Conservation (phyloP, 441 rosid genomes). For the Syzygium malaccense region DNA sequence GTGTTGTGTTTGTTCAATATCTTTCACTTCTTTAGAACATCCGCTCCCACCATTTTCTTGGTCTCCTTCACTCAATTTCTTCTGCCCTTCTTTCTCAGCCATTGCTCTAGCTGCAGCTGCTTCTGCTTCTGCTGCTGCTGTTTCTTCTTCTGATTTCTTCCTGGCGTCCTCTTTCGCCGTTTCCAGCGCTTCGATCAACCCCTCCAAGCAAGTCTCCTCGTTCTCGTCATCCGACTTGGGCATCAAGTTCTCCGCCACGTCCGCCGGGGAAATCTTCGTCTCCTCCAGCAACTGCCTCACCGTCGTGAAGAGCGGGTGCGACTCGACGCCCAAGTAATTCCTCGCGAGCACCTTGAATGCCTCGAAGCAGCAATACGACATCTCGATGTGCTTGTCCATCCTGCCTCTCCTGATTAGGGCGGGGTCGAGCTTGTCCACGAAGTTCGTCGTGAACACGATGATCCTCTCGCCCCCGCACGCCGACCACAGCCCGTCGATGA, state of each 20-base stretch:
- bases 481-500: not conserved
- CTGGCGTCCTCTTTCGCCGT: not conserved
- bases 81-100: not conserved
- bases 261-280: not conserved
- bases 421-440: not conserved
- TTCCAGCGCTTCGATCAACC: not conserved
- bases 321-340: not conserved
- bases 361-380: not conserved
- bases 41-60: not conserved
- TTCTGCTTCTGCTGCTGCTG: not conserved
- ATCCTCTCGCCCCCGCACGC: not conserved
- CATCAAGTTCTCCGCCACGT: not conserved
- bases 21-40: not conserved
- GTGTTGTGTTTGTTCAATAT: no score
- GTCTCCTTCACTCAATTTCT: not conserved
- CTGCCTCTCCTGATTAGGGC: not conserved
- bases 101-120: not conserved
- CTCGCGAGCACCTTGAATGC: not conserved
- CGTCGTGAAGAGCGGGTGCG: not conserved
- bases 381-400: not conserved
- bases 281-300: not conserved
- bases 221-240: not conserved
- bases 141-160: not conserved
- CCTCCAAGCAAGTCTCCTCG: not conserved
- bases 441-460: not conserved